These are phyloP conservation scores for Hericium coralloides DNA, from an alignment of 768 basidiomycete genomes.

Conservation along the genomic window DNA sequence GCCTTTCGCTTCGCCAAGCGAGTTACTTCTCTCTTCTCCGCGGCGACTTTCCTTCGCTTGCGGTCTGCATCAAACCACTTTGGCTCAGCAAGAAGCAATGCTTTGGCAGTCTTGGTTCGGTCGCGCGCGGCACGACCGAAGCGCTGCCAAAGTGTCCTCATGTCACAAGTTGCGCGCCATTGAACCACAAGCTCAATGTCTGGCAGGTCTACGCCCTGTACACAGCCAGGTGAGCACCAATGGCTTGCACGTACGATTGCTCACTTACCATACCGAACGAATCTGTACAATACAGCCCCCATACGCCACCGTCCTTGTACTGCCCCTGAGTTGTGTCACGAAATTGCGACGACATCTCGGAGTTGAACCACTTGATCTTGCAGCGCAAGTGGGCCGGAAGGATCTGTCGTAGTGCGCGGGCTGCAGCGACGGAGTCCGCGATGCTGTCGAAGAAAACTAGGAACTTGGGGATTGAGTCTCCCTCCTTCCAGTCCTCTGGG, in stretches of 20 bases:
- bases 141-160: background rate
- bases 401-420: too few species aligned
- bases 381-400: too few species aligned
- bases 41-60: background rate
- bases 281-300: conserved; percentile 22
- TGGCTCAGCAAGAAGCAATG: background rate
- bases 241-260: background rate
- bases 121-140: background rate
- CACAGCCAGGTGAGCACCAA: too few species aligned
- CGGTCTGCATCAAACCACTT: background rate
- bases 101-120: background rate
- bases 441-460: conserved; percentile 18
- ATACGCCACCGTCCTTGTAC: conserved; percentile 13
- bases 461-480: conserved; percentile 15
- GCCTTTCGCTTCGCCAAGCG: too few species aligned
- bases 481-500: background rate
- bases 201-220: background rate
- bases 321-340: conserved; percentile 9
- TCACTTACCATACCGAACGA: conserved; percentile 28
- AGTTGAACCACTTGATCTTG: conserved; percentile 22
- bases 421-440: too few species aligned
- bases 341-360: conserved; percentile 19
- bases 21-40: too few species aligned
- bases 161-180: too few species aligned
- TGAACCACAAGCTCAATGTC: background rate